phyloP scores from a whole-genome alignment of 2,329 filamentous ascomycete genomes.

The Pseudocercospora eumusae region DNA sequence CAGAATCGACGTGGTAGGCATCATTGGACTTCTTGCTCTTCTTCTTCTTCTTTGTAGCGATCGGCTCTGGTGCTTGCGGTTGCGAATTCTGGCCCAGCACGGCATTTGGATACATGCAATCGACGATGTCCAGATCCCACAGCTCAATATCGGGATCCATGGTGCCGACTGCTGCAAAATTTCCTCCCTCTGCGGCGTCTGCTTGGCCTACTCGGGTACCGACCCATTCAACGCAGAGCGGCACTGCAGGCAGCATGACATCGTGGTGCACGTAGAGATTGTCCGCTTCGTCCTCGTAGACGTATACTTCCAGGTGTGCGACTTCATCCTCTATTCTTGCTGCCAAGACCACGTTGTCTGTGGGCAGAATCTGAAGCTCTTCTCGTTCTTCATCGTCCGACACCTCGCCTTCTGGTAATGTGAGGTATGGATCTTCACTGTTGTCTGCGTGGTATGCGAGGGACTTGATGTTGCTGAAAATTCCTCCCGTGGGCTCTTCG shows the following conservation, averaged over 20 bases:
- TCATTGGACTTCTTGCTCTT: constrained; percentile 87
- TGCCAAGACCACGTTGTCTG: constrained; percentile 88
- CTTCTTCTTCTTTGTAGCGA: constrained; percentile 84
- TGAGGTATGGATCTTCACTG: constrained; percentile 95
- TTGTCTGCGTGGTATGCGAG: constrained; percentile 92
- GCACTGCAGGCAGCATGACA: constrained; percentile 97
- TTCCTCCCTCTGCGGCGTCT: constrained; percentile 66
- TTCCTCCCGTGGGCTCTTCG: constrained; percentile 61
- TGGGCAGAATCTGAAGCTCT: constrained; percentile 87
- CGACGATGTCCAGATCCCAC: constrained; percentile 94
- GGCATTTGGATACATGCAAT: constrained; percentile 97
- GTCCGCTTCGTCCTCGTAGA: constrained; percentile 92
- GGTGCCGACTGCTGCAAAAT: constrained; percentile 92
- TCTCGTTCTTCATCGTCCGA: constrained; percentile 81
- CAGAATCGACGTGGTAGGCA: constrained; percentile 89
- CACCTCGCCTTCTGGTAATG: constrained; percentile 68
- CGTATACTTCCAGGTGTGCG: constrained; percentile 92
- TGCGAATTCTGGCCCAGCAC: constrained; percentile 72
- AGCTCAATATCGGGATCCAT: constrained; percentile 99
- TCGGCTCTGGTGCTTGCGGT: constrained; percentile 27
- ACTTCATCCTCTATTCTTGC: constrained; percentile 97
- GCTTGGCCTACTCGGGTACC: constrained; percentile 81
- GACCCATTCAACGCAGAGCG: constrained; percentile 92
- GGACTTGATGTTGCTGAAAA: constrained; percentile 94
- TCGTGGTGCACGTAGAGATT: constrained; percentile 99